Evolutionary conservation across 2,329 filamentous ascomycete species (phyloP).

Genomic region (Arachnomyces sp.): DNA sequence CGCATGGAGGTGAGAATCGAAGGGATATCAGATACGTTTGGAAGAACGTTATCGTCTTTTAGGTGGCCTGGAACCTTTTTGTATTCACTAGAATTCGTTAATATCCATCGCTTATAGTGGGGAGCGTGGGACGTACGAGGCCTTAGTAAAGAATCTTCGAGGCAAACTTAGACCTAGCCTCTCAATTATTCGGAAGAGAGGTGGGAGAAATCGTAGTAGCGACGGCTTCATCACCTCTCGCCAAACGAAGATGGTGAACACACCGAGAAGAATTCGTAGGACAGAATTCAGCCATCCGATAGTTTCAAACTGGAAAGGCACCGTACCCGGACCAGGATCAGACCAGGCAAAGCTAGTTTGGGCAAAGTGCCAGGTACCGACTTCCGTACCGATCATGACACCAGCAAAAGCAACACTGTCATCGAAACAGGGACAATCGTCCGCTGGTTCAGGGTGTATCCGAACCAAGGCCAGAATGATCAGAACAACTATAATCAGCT

Average conservation of each 20-base stretch:
- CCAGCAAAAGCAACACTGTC: slow-evolving; percentile 91
- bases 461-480: slow-evolving; percentile 69
- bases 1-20: slow-evolving; percentile 73
- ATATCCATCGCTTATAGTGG: slow-evolving; percentile 6
- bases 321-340: slow-evolving; percentile 49
- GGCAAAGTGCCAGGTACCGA: slow-evolving; percentile 76
- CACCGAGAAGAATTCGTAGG: slow-evolving; percentile 67
- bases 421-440: slow-evolving; percentile 95
- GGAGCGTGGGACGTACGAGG: slow-evolving; percentile 49
- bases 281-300: slow-evolving; percentile 60
- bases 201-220: slow-evolving; percentile 69
- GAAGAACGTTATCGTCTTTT: slow-evolving; percentile 80
- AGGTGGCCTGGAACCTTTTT: slow-evolving; percentile 68
- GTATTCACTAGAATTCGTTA: slow-evolving; percentile 53
- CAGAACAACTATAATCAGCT: slow-evolving; percentile 56
- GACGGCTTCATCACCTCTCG: slow-evolving; percentile 80
- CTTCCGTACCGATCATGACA: slow-evolving; percentile 75
- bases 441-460: slow-evolving; percentile 89
- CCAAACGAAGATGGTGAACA: slow-evolving; percentile 82
- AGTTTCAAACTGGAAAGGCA: slow-evolving; percentile 58
- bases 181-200: slow-evolving; percentile 80
- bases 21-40: slow-evolving; percentile 79
- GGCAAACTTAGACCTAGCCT: slow-evolving; percentile 71
- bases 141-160: slow-evolving; percentile 81
- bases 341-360: slow-evolving; percentile 48